Conservation (phyloP, 192 early-diverging fungal species). For the Lobosporangium transversale region DNA sequence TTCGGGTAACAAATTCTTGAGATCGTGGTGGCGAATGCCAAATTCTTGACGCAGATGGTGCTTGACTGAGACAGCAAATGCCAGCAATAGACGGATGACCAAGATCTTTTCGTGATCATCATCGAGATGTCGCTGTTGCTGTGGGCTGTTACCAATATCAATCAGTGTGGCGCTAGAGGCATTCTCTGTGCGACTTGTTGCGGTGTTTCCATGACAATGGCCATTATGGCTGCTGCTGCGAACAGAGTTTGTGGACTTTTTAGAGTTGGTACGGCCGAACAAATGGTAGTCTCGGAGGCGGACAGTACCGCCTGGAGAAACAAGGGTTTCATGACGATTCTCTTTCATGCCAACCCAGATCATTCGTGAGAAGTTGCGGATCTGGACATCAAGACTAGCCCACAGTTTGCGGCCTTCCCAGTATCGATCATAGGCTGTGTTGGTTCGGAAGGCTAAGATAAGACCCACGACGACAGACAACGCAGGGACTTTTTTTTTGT, state of each 20-base stretch:
- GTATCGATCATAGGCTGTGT: constrained; percentile 78
- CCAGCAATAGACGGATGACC: constrained; percentile 62
- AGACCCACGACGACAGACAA: constrained; percentile 69
- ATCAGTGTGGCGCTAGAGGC: constrained; percentile 29
- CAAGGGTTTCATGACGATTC: constrained; percentile 1
- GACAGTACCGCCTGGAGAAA: background rate
- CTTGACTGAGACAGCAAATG: constrained; percentile 66
- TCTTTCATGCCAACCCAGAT: constrained; percentile 68
- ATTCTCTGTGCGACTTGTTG: background rate
- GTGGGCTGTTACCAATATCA: constrained; percentile 5
- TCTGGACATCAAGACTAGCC: constrained; percentile 71
- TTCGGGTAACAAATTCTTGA: constrained; percentile 59
- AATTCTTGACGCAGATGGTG: constrained; percentile 73
- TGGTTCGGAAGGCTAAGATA: constrained; percentile 85
- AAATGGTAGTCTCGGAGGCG: constrained; percentile 8
- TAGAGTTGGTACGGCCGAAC: constrained; percentile 27
- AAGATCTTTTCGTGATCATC: constrained; percentile 65
- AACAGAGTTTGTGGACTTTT: background rate
- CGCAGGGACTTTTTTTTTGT: constrained; percentile 19
- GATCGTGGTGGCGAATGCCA: constrained; percentile 64
- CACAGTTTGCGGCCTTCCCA: constrained; percentile 91
- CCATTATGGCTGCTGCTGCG: background rate
- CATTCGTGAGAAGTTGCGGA: constrained; percentile 72
- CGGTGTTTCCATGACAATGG: background rate
- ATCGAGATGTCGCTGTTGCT: constrained; percentile 6